Conservation (phyloP, 202 grass and related monocot genomes). For the Carex arenaria region DNA sequence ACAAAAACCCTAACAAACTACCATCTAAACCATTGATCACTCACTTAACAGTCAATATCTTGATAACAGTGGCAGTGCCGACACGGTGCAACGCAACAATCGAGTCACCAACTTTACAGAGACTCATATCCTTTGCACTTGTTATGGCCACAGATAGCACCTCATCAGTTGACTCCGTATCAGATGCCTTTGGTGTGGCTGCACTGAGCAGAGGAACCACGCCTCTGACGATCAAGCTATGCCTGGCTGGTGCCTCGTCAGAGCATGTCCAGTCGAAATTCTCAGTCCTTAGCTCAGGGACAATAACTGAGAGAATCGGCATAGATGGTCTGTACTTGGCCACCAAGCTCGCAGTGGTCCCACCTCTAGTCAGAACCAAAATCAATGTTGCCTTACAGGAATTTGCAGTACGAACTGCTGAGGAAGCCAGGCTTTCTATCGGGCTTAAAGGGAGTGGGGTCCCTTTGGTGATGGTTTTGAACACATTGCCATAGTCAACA, state of each 20-base stretch:
- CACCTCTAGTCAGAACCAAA: conserved; percentile 79
- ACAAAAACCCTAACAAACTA: conserved; percentile 42
- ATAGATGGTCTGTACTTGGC: conserved; percentile 80
- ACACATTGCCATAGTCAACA: conserved; percentile 47
- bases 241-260: conserved; percentile 74
- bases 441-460: conserved; percentile 60
- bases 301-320: conserved; percentile 51
- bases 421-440: conserved; percentile 81
- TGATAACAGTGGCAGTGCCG: conserved; percentile 48
- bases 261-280: conserved; percentile 76
- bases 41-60: conserved; percentile 51
- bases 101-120: conserved; percentile 64
- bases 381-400: conserved; percentile 57
- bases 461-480: conserved; percentile 42
- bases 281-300: conserved; percentile 57
- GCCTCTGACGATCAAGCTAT: conserved; percentile 64
- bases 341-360: conserved; percentile 62
- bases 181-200: conserved; percentile 53
- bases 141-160: conserved; percentile 43
- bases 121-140: conserved; percentile 51
- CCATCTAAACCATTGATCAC: background rate
- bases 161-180: conserved; percentile 73
- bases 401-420: conserved; percentile 54
- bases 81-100: conserved; percentile 65
- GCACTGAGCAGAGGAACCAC: conserved; percentile 64